These are phyloP conservation scores for Phialophora verrucosa DNA, from an alignment of 2,329 filamentous ascomycete genomes.

Conservation along the genomic window DNA sequence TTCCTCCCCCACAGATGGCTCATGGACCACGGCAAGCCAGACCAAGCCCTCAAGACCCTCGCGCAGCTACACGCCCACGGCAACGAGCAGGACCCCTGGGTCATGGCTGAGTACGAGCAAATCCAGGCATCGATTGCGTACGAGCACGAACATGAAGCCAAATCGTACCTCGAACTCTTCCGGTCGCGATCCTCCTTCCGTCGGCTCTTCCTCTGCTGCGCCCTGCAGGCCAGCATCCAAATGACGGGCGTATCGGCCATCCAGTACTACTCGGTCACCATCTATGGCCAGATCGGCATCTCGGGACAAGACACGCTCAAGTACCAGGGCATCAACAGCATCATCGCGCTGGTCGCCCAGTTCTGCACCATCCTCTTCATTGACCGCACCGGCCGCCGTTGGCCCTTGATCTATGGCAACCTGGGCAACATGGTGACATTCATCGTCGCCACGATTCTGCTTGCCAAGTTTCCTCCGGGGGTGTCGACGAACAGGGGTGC, in stretches of 20 bases:
- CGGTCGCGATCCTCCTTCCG: conserved; percentile 70
- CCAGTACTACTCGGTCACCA: conserved; percentile 73
- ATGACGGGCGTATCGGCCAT: conserved; percentile 79
- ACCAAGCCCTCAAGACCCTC: conserved; percentile 69
- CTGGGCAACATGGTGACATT: conserved; percentile 73
- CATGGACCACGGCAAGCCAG: conserved; percentile 70
- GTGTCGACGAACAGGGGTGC: conserved; percentile 59
- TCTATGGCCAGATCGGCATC: conserved; percentile 74
- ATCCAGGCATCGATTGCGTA: conserved; percentile 70
- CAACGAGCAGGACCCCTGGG: conserved; percentile 69
- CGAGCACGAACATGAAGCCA: conserved; percentile 72
- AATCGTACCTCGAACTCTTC: conserved; percentile 73
- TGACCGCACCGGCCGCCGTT: conserved; percentile 72
- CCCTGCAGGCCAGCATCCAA: conserved; percentile 73
- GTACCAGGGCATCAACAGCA: conserved; percentile 76
- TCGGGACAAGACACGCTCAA: conserved; percentile 67
- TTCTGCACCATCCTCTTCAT: conserved; percentile 69
- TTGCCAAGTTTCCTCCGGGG: conserved; percentile 67
- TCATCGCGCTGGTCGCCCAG: conserved; percentile 72
- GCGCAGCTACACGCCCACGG: conserved; percentile 74
- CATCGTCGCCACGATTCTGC: conserved; percentile 66
- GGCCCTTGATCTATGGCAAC: conserved; percentile 75
- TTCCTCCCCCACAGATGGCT: conserved; percentile 61
- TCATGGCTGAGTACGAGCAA: conserved; percentile 72
- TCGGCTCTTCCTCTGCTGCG: conserved; percentile 70